phyloP scores from a whole-genome alignment of 345 rosid genomes.

The Linum tenue region DNA sequence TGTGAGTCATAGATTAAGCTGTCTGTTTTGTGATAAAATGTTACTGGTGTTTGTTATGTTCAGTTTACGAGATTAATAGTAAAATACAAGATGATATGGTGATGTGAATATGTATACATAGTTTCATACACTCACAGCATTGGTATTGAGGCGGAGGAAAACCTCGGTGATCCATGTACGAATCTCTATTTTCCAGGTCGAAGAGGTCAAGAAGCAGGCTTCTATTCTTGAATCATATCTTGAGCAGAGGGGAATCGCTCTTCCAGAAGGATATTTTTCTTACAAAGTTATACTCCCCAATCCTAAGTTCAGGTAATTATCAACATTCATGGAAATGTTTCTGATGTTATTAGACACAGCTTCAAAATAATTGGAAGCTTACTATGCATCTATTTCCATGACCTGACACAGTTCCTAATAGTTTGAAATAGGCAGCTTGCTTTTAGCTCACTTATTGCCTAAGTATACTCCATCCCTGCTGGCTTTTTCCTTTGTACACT shows the following conservation, averaged over 20 bases:
- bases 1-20: constrained; percentile 30
- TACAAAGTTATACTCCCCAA: constrained; percentile 81
- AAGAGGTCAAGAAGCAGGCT: constrained; percentile 48
- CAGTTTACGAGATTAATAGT: neutral
- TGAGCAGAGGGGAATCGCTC: constrained; percentile 74
- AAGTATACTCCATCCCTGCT: neutral
- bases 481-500: neutral
- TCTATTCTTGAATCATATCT: constrained; percentile 75
- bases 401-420: neutral
- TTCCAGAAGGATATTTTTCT: constrained; percentile 69
- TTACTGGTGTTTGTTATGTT: neutral
- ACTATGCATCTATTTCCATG: neutral
- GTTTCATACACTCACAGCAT: too few species aligned
- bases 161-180: neutral
- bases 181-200: constrained; percentile 36
- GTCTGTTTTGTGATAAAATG: neutral
- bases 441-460: too few species aligned
- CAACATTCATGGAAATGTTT: neutral
- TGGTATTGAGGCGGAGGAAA: too few species aligned
- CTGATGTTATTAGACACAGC: neutral
- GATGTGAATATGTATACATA: neutral
- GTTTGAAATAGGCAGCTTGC: neutral
- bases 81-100: neutral
- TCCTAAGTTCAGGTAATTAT: constrained; percentile 67
- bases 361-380: neutral